Conservation (phyloP, 768 basidiomycete genomes). For the Naematelia encephala region DNA sequence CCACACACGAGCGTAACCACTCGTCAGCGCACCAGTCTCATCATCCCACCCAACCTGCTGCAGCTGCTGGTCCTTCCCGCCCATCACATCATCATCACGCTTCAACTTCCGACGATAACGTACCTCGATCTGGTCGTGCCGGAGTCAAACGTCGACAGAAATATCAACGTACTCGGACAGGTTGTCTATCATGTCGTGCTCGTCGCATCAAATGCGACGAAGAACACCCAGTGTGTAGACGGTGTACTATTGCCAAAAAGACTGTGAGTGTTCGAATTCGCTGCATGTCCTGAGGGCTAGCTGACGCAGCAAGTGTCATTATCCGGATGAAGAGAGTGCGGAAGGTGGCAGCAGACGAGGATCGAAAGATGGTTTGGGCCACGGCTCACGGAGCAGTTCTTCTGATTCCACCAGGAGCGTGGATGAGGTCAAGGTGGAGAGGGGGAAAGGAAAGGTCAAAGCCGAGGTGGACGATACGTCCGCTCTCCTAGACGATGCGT, state of each 20-base stretch:
- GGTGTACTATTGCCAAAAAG: constrained; percentile 79
- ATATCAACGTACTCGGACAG: constrained; percentile 90
- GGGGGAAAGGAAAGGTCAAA: not conserved
- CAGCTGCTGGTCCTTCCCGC: not conserved
- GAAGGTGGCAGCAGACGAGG: not conserved
- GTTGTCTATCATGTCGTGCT: constrained; percentile 85
- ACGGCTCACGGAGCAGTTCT: not conserved
- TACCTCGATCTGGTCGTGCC: constrained; percentile 14
- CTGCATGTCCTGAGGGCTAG: not conserved
- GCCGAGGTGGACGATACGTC: not conserved
- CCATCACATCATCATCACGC: not conserved
- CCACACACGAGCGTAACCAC: not conserved
- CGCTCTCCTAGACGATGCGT: not conserved
- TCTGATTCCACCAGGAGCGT: not conserved
- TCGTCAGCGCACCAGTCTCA: not conserved
- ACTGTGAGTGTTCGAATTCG: constrained; percentile 52
- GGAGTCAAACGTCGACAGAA: constrained; percentile 58
- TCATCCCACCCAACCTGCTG: not conserved
- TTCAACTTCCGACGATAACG: not conserved
- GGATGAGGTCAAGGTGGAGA: not conserved
- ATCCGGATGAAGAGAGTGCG: constrained; percentile 22
- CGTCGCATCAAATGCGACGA: constrained; percentile 99
- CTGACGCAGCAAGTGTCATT: constrained; percentile 22
- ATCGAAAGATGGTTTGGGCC: not conserved
- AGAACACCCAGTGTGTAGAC: constrained; percentile 77